Base-by-base conservation (phyloP, 148 eudicot species). In the Linanthus parryae region DNA sequence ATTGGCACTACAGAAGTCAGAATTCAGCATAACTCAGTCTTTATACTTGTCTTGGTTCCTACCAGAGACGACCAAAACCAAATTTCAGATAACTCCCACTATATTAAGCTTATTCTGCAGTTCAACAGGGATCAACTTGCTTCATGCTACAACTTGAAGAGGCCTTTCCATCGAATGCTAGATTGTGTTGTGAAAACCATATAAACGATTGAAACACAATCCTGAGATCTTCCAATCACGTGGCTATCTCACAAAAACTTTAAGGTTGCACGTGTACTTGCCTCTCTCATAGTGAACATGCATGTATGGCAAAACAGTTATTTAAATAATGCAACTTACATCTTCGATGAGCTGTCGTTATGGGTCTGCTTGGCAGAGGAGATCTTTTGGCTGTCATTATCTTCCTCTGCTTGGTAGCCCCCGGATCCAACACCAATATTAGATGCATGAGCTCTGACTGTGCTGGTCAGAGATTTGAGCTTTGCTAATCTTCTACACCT, bases 371-470 rank as follows among this genome's bases (percentile, higher is more conserved):
- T 64, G 46, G 43, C 43, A 63, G 48, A 44, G n/a, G n/a, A n/a
- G 48, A 48, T 50, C 52, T 65, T 71, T 51, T 66, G 75, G 48
- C 51, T 58, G 27, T 72, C 65, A 50, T 71, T 66, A 46, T 62
- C 76, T 22, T 37, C 61, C 26, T 14, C 27, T 14, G 15, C 56
- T 21, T 69, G 89, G 58, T 56, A 81, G 64, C 68, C 67, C 35
- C 84, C 88, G 58, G 95, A 52, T 62, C 95, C 95, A 46, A 73
- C 46, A 48, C 92, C 84, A 30, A 83, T 67, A 77, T 70, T 83
- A 54, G 84, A 71, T 39, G 95, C 86, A 64, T 74, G 77, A 42
- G 67, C 59, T 63, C 62, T 79, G 52, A 81, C 42, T 45, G 45
- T 58, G 30, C 55, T 56, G 37, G 56, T 45, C 24, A 54, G 44